Percentiles rank a stretch among this genome's conserved stretches.
Conservation (phyloP, 2,329 filamentous ascomycete genomes). For the Talaromyces sp. region DNA sequence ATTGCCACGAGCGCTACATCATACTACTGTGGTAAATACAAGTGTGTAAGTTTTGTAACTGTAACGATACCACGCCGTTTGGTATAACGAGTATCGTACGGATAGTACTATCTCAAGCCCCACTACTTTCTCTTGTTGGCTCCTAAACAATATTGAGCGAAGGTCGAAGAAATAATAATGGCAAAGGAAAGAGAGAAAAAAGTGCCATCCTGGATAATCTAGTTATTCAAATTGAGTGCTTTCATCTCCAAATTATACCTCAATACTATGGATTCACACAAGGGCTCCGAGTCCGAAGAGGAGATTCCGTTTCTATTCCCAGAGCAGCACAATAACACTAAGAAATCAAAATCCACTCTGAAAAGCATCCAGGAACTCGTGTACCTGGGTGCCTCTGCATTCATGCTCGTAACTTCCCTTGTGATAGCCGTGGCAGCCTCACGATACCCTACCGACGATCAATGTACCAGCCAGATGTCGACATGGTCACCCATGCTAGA, state of each 20-base stretch:
- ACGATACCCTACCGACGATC: not conserved
- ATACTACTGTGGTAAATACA: too few relatives aligned
- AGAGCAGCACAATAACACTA: not conserved
- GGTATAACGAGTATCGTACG: too few relatives aligned
- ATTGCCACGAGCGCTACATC: too few relatives aligned
- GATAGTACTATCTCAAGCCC: too few relatives aligned
- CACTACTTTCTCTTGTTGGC: too few relatives aligned
- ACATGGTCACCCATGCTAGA: constrained; percentile 3
- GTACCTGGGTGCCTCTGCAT: not conserved
- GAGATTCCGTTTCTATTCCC: not conserved
- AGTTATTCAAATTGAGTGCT: too few relatives aligned
- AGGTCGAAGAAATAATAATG: too few relatives aligned
- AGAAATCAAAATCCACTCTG: not conserved
- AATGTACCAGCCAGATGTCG: not conserved
- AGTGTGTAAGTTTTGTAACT: too few relatives aligned
- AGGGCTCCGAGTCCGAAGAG: not conserved
- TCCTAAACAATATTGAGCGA: too few relatives aligned
- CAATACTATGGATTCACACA: not conserved
- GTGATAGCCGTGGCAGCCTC: not conserved
- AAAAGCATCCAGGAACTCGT: not conserved
- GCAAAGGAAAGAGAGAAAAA: too few relatives aligned
- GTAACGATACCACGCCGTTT: too few relatives aligned
- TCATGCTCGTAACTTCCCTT: not conserved
- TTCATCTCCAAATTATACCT: not conserved
- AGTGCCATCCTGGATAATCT: too few relatives aligned